Percentiles rank a stretch among this genome's conserved stretches.
Conservation (phyloP, 352 stramenopile genomes). For the Plasmopara viticola region DNA sequence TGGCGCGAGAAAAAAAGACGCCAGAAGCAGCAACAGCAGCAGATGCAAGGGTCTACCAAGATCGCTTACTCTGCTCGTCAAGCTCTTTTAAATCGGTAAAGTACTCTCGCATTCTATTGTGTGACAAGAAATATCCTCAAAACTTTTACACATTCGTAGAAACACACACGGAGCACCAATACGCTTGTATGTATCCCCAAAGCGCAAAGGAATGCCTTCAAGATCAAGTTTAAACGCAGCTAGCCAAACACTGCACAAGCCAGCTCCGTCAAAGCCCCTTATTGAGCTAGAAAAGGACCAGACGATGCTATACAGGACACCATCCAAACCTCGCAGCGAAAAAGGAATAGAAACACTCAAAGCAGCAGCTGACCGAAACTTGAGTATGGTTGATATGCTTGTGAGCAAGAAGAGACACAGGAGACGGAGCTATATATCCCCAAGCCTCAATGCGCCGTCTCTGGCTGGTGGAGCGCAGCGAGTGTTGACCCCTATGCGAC, state of each 20-base stretch:
- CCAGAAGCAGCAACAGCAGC: constrained; percentile 10
- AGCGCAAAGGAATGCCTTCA: not conserved
- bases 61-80: constrained; percentile 1
- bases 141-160: constrained; percentile 4
- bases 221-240: not conserved
- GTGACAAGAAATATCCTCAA: constrained; percentile 1
- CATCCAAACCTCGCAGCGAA: constrained; percentile 12
- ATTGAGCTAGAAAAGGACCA: constrained; percentile 11
- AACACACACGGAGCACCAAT: not conserved
- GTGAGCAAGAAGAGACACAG: constrained; percentile 33
- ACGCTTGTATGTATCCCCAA: not conserved
- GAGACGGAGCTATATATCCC: constrained; percentile 40
- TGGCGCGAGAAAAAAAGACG: constrained; percentile 49
- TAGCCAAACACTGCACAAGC: constrained; percentile 4
- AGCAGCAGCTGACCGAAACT: not conserved
- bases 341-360: not conserved
- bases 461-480: constrained; percentile 51
- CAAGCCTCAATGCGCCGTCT: constrained; percentile 35
- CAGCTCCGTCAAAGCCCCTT: constrained; percentile 7
- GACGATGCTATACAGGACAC: constrained; percentile 13
- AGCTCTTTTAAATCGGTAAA: constrained; percentile 15
- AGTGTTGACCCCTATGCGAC: constrained; percentile 43
- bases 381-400: not conserved
- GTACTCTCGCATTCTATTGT: not conserved
- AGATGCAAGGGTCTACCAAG: not conserved